Evolutionary conservation across 768 basidiomycete genomes (phyloP).

Genomic region (Sporobolomyces roseus): DNA sequence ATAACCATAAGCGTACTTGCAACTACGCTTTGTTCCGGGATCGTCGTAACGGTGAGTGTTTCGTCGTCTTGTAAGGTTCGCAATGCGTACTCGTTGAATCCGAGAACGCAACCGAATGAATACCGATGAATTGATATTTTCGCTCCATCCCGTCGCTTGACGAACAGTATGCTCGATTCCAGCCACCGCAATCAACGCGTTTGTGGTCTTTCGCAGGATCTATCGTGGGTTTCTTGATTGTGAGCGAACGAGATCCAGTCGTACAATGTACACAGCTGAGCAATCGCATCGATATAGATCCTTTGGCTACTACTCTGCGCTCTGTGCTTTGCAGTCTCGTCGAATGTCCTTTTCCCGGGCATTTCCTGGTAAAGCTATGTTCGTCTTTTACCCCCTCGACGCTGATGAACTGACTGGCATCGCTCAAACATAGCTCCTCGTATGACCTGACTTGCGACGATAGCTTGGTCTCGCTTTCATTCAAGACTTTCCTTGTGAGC

Average conservation of each 20-base stretch:
- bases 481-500: not conserved
- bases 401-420: too few relatives aligned
- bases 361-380: not conserved
- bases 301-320: not conserved
- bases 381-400: too few relatives aligned
- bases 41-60: conserved; percentile 3
- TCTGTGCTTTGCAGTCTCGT: not conserved
- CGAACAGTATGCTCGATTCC: not conserved
- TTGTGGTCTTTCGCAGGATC: not conserved
- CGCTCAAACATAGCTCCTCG: too few relatives aligned
- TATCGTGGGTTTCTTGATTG: not conserved
- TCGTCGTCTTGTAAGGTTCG: too few relatives aligned
- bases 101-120: too few relatives aligned
- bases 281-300: not conserved
- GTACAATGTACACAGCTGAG: not conserved
- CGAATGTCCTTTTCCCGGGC: not conserved
- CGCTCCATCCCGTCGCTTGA: not conserved
- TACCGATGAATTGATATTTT: too few relatives aligned
- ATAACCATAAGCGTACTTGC: not conserved
- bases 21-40: not conserved
- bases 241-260: not conserved
- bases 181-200: not conserved
- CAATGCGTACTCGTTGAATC: too few relatives aligned
- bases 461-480: not conserved
- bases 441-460: not conserved